phyloP scores from a whole-genome alignment of 1,284 basidiomycete species.

The Rhodotorula mucilaginosa region DNA sequence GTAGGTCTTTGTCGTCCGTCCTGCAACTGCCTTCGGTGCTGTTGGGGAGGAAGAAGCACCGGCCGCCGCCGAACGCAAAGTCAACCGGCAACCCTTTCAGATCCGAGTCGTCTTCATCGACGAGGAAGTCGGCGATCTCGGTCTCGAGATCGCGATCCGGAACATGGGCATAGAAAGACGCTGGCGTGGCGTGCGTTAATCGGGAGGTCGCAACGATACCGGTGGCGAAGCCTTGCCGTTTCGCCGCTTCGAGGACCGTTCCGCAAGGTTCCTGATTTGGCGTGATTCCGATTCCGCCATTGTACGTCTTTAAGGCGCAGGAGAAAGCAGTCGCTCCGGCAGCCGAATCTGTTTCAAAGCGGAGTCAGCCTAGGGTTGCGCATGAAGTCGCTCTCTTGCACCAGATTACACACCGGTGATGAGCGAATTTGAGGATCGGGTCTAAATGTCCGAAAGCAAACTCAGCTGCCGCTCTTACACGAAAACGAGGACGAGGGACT shows the following conservation, averaged over 20 bases:
- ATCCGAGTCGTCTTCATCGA: slow-evolving; percentile 32
- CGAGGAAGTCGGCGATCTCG: slow-evolving; percentile 40
- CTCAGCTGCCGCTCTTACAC: neutral
- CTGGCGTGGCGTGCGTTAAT: slow-evolving; percentile 49
- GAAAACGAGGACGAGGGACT: too few species aligned
- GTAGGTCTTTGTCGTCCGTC: slow-evolving; percentile 46
- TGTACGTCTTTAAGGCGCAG: slow-evolving; percentile 49
- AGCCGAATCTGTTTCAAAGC: slow-evolving; percentile 45
- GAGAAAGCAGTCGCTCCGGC: slow-evolving; percentile 51
- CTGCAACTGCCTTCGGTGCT: slow-evolving; percentile 44
- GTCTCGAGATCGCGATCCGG: slow-evolving; percentile 42
- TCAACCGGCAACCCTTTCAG: slow-evolving; percentile 42
- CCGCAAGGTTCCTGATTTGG: slow-evolving; percentile 46
- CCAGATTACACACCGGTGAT: slow-evolving; percentile 42
- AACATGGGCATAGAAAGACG: slow-evolving; percentile 49
- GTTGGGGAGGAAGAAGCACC: slow-evolving; percentile 49
- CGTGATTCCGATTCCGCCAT: slow-evolving; percentile 49
- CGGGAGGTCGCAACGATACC: slow-evolving; percentile 49
- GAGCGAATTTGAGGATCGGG: slow-evolving; percentile 47
- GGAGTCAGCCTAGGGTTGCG: neutral
- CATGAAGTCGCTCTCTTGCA: neutral
- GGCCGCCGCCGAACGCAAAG: slow-evolving; percentile 50
- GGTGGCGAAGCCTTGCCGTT: slow-evolving; percentile 47
- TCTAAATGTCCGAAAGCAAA: slow-evolving; percentile 22
- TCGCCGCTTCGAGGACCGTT: slow-evolving; percentile 51